Conservation (phyloP, 2,329 filamentous ascomycete genomes). For the Talaromyces funiculosus region DNA sequence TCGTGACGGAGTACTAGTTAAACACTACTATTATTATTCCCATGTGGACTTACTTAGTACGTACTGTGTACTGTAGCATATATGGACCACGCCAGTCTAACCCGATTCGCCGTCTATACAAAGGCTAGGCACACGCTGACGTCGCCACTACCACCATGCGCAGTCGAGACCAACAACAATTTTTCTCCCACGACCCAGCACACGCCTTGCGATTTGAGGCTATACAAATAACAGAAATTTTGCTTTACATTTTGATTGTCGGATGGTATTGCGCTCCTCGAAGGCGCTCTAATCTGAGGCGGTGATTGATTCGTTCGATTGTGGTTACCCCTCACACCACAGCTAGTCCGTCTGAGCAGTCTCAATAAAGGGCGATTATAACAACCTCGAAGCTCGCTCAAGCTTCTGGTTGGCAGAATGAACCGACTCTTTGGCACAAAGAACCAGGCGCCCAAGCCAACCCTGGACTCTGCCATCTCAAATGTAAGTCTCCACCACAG, state of each 20-base stretch:
- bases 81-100: background rate
- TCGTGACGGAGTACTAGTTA: no score
- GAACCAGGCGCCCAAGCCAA: constrained; percentile 81
- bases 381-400: background rate
- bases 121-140: background rate
- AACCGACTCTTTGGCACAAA: constrained; percentile 93
- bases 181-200: background rate
- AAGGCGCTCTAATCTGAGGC: background rate
- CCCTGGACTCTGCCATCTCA: constrained; percentile 72
- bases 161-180: background rate
- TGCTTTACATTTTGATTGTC: background rate
- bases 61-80: no score
- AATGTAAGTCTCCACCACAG: constrained; percentile 59
- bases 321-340: background rate
- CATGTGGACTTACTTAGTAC: no score
- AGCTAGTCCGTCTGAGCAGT: background rate
- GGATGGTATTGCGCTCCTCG: background rate
- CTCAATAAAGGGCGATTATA: no score
- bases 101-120: background rate
- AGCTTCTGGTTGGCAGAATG: constrained; percentile 49
- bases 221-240: background rate
- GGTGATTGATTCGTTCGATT: background rate
- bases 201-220: background rate
- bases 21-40: no score
- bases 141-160: background rate